Evolutionary conservation across 2,329 filamentous ascomycete genomes (phyloP), one percentile per base, ranked within the genome.

Genomic region (Arthrobotrys pseudoclavata): DNA sequence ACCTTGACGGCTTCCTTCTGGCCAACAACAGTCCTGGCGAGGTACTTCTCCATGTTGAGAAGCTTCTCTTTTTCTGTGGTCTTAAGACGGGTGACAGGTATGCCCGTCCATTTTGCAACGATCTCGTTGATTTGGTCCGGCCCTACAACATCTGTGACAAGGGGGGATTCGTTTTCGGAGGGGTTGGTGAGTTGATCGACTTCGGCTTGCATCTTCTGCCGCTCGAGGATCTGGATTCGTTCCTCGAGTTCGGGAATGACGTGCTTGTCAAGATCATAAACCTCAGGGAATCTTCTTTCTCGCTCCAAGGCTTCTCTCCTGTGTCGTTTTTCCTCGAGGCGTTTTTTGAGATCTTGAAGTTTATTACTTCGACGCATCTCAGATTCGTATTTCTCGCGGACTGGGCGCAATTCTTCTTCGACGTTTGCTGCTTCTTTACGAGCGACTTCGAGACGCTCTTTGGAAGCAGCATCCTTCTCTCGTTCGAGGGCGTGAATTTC

Each of bases 111-210:
- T 78, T 94, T 91, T 68, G 92, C 92, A 66, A 99, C 96, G 79
- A 99, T 99, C 83, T 98, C 95, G 83, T 99, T 98, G 87, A 99
- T 99, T 84, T 99, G 94, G 80, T 99, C 96, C 10, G 94, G 94
- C 4, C 96, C 96, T 80, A 99, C 96, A 55, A 96, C 89, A 83
- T 99, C 96, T 2, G 94, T 96, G 68, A 98, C 88, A 84, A 98
- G 91, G 24, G 92, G 89, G 29, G 86, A 84, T 31, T 85, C 85
- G 9, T 83, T 84, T 22, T 26, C 37, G 4, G 86, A 85, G 81
- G 86, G 89, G n/a, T 91, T 85, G 13, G 88, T 88, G 29, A 85
- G 85, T 48, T 85, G 84, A 64, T 85, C 86, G 68, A 87, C 86
- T 79, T 90, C 88, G 9, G 90, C 91, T 57, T 88, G 89, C 15